These are phyloP conservation scores for Aureobasidium melanogenum DNA, from an alignment of 2,329 filamentous ascomycete genomes.

Conservation along the genomic window DNA sequence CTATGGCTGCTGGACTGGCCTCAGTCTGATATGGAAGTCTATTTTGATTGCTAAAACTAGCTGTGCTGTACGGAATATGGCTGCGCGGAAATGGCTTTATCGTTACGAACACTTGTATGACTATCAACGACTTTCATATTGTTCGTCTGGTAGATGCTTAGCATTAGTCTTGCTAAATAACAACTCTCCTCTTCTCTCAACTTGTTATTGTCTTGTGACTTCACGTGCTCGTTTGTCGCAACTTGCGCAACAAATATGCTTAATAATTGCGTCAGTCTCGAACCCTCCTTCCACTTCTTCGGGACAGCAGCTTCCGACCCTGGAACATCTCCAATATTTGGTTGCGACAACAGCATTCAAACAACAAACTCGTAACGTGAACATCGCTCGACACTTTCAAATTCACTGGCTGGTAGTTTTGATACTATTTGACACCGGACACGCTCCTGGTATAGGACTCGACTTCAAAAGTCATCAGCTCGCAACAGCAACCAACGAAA, in stretches of 20 bases:
- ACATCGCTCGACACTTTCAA: neutral
- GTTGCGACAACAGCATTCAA: neutral
- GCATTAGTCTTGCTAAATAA: neutral
- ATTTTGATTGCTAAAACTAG: neutral
- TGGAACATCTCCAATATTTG: neutral
- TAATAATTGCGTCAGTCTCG: constrained; percentile 5
- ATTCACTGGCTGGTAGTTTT: too few relatives aligned
- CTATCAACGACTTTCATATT: neutral
- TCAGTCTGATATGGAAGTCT: neutral
- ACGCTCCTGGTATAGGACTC: neutral
- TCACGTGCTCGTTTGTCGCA: neutral
- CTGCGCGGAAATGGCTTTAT: neutral
- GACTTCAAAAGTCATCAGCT: neutral
- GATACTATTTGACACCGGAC: neutral
- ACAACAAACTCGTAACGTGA: neutral
- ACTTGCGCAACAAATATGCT: neutral
- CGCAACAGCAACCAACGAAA: neutral
- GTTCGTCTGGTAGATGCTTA: neutral
- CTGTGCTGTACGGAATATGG: neutral
- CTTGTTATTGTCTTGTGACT: neutral
- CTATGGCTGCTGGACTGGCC: constrained; percentile 6
- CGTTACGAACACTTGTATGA: neutral
- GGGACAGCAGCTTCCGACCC: neutral
- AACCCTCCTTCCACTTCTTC: neutral
- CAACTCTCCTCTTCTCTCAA: neutral